Conservation (phyloP, 306 rosid genomes). For the Dryas alaskensis region DNA sequence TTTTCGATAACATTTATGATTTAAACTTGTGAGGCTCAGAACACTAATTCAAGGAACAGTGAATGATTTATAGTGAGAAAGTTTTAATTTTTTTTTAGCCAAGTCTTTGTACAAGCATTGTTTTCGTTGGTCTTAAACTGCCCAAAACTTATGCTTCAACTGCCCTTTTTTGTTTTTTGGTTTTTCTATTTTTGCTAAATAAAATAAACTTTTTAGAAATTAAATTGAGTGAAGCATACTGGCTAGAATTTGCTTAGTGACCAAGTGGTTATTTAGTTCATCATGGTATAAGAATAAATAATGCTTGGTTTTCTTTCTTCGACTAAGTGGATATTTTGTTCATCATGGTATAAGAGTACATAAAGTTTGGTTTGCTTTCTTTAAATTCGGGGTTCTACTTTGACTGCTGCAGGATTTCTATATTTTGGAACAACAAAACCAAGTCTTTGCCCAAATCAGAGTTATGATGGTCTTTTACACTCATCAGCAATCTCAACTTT, state of each 20-base stretch:
- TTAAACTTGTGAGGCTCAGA: background rate
- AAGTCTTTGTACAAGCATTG: background rate
- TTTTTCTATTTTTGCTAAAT: background rate
- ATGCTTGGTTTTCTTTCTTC: background rate
- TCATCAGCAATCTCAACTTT: background rate
- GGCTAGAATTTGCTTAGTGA: background rate
- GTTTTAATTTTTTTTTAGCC: background rate
- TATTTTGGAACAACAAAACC: slow-evolving; percentile 10
- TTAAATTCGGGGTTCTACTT: background rate
- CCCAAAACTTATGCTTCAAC: background rate
- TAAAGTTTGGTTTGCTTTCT: background rate
- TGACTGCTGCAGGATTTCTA: slow-evolving; percentile 9
- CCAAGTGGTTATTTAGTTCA: background rate
- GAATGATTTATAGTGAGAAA: background rate
- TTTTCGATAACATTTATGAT: background rate
- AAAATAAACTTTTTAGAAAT: background rate
- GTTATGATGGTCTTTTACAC: background rate
- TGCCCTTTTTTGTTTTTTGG: background rate
- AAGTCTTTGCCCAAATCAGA: background rate
- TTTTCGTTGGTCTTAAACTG: background rate
- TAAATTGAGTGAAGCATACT: background rate
- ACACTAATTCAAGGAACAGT: background rate
- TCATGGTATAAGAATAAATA: background rate
- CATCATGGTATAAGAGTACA: background rate
- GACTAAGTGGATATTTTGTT: background rate